Evolutionary conservation across 106 monocot genomes (phyloP).

Genomic region (Dactylorhiza incarnata): DNA sequence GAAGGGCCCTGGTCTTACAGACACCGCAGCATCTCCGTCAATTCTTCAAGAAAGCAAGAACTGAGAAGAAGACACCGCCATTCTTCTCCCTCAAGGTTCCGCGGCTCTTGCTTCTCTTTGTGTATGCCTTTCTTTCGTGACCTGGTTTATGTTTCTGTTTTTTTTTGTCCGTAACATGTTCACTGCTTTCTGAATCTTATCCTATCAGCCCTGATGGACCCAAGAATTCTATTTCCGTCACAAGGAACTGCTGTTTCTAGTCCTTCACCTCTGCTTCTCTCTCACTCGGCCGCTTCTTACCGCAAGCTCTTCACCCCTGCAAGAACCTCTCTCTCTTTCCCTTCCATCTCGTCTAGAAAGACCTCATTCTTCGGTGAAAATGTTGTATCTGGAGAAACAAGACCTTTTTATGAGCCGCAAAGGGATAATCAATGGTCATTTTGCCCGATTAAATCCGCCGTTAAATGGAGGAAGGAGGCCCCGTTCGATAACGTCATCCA

Average conservation of each 20-base stretch:
- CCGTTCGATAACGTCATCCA: constrained; percentile 93
- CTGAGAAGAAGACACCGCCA: background rate
- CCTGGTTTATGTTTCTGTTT: no score
- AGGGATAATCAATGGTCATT: constrained; percentile 8
- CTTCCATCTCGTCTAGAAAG: constrained; percentile 6
- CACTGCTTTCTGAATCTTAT: background rate
- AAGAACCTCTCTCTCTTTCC: constrained; percentile 12
- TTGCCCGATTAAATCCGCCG: constrained; percentile 23
- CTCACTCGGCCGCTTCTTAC: constrained; percentile 8
- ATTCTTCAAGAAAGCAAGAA: background rate
- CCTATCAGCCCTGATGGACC: constrained; percentile 25
- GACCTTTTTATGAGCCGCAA: background rate
- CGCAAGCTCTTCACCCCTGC: constrained; percentile 7
- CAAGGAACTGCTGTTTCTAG: constrained; percentile 12
- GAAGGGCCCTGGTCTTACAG: no score
- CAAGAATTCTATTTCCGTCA: constrained; percentile 31
- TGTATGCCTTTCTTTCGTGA: background rate
- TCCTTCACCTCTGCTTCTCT: constrained; percentile 16
- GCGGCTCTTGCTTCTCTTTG: background rate
- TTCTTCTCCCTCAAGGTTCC: background rate
- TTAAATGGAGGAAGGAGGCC: constrained; percentile 81
- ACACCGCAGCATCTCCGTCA: background rate
- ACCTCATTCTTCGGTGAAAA: constrained; percentile 34
- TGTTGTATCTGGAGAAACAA: constrained; percentile 11
- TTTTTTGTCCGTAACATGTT: background rate